phyloP scores from a whole-genome alignment of 2,329 filamentous ascomycete genomes.

The Fusarium sp. region DNA sequence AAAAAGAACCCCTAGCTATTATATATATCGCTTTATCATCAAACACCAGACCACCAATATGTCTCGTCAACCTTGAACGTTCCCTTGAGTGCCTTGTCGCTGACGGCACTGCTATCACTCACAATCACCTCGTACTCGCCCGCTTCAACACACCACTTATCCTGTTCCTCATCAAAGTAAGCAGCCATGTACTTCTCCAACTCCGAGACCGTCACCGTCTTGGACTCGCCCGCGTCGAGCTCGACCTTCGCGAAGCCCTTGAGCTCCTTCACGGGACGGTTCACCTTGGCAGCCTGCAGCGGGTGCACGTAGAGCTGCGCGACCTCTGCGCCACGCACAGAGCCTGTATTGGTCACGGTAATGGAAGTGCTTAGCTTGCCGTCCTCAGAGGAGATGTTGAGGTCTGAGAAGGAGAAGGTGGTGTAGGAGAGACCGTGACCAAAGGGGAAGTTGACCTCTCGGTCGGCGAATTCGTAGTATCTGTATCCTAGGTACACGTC shows the following conservation, averaged over 20 bases:
- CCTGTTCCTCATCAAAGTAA: slow-evolving; percentile 76
- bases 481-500: slow-evolving; percentile 85
- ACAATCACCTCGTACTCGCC: slow-evolving; percentile 73
- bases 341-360: slow-evolving; percentile 71
- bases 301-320: slow-evolving; percentile 68
- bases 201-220: slow-evolving; percentile 66
- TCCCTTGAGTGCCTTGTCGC: slow-evolving; percentile 60
- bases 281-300: slow-evolving; percentile 64
- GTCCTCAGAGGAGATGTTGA: slow-evolving; percentile 59
- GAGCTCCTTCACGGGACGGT: slow-evolving; percentile 69
- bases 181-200: slow-evolving; percentile 72
- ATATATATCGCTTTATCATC: neutral
- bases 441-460: slow-evolving; percentile 77
- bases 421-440: slow-evolving; percentile 85
- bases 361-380: slow-evolving; percentile 61
- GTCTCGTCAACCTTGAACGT: slow-evolving; percentile 69
- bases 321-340: slow-evolving; percentile 62
- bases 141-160: slow-evolving; percentile 73
- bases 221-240: slow-evolving; percentile 68
- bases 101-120: slow-evolving; percentile 65
- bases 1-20: neutral
- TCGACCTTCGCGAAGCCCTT: slow-evolving; percentile 74
- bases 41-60: slow-evolving; percentile 73
- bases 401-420: slow-evolving; percentile 67
- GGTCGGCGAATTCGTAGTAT: slow-evolving; percentile 78